Evolutionary conservation across 768 basidiomycete species (phyloP).

Genomic region (Auricularia cornea): DNA sequence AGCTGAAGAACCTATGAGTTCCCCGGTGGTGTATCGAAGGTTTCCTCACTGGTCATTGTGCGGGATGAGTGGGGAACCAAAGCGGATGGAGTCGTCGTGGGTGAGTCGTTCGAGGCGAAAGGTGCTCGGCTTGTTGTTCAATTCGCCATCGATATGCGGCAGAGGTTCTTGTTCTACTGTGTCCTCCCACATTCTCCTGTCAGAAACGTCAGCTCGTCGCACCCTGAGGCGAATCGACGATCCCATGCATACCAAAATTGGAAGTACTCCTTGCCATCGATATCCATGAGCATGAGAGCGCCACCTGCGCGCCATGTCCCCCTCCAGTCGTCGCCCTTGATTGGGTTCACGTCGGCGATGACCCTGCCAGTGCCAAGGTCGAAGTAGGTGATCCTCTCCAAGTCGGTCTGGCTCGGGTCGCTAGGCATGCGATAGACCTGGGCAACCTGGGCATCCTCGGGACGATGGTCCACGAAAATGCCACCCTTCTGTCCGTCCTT

Average conservation of each 20-base stretch:
- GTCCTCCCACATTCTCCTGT: constrained; percentile 38
- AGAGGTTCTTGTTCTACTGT: constrained; percentile 16
- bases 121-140: constrained; percentile 31
- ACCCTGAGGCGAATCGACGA: background rate
- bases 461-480: constrained; percentile 31
- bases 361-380: constrained; percentile 31
- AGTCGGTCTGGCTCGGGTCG: constrained; percentile 16
- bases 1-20: constrained; percentile 7
- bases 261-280: constrained; percentile 20
- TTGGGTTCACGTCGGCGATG: constrained; percentile 23
- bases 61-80: constrained; percentile 22
- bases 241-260: constrained; percentile 30
- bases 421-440: constrained; percentile 29
- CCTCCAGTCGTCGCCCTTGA: constrained; percentile 34
- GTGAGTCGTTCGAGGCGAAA: constrained; percentile 37
- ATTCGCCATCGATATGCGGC: constrained; percentile 29
- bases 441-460: constrained; percentile 30
- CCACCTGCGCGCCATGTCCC: constrained; percentile 20
- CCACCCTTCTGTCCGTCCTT: constrained; percentile 12
- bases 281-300: constrained; percentile 9
- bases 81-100: constrained; percentile 26
- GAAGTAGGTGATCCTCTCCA: constrained; percentile 32
- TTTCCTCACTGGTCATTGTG: constrained; percentile 28
- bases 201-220: background rate
- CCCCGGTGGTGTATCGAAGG: too few relatives aligned